Conservation (phyloP, 208 protist genomes). For the Leishmania arabica region DNA sequence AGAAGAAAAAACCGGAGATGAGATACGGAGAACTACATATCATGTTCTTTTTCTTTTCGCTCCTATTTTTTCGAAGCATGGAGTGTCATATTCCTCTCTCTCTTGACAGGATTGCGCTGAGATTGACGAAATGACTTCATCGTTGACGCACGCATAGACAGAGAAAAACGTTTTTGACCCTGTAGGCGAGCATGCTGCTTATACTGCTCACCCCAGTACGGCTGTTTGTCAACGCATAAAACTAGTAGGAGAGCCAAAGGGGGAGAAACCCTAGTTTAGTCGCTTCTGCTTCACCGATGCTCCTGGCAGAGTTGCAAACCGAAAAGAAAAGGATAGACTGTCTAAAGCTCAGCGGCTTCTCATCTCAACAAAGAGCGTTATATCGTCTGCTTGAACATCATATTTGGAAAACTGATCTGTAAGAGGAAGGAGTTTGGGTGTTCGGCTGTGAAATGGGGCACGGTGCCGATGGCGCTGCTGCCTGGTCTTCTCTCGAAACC, state of each 20-base stretch:
- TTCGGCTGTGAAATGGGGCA: background rate
- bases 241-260: background rate
- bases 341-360: background rate
- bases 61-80: background rate
- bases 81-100: background rate
- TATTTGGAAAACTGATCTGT: background rate
- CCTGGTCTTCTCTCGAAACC: constrained; percentile 10
- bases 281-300: background rate
- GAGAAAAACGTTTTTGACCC: background rate
- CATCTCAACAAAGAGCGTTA: constrained; percentile 5
- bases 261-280: background rate
- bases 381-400: background rate
- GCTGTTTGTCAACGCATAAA: background rate
- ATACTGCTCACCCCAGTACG: too few relatives aligned
- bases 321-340: background rate
- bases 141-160: background rate
- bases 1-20: background rate
- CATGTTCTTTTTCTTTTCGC: background rate
- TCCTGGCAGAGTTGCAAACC: background rate
- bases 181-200: background rate
- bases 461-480: background rate
- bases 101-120: background rate
- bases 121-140: background rate
- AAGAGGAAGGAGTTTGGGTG: background rate
- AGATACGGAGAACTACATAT: background rate